phyloP scores from a whole-genome alignment of 2,329 filamentous ascomycete species.

The Claviceps maximensis region DNA sequence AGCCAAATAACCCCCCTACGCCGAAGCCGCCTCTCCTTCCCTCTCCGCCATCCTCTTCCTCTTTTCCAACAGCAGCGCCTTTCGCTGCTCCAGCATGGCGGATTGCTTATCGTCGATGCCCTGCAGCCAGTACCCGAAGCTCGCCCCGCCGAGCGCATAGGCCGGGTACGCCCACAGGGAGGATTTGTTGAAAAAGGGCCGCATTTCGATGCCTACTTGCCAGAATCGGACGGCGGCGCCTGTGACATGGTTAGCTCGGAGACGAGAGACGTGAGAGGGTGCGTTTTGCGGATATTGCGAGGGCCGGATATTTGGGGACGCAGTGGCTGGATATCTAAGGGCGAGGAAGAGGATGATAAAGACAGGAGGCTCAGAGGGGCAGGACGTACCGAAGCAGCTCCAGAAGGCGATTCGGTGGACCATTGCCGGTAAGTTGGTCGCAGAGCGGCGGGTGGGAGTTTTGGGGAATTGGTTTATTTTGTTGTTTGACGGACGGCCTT shows the following conservation, averaged over 20 bases:
- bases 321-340: no score
- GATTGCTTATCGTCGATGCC: constrained; percentile 77
- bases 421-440: constrained; percentile 30
- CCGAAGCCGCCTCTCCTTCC: constrained; percentile 14
- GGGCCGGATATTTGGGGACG: background rate
- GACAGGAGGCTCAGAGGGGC: background rate
- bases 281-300: background rate
- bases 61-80: constrained; percentile 77
- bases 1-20: background rate
- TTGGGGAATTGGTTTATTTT: background rate
- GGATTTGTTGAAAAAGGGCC: constrained; percentile 74
- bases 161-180: constrained; percentile 86
- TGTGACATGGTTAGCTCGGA: constrained; percentile 23
- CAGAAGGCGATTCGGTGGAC: constrained; percentile 63
- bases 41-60: constrained; percentile 49
- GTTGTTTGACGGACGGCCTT: background rate
- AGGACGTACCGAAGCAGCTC: constrained; percentile 76
- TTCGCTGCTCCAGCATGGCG: constrained; percentile 63
- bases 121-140: constrained; percentile 95
- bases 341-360: background rate
- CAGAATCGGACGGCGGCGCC: constrained; percentile 85
- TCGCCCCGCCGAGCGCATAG: constrained; percentile 73
- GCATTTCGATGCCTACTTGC: constrained; percentile 98
- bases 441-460: background rate
- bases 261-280: background rate